Evolutionary conservation across 306 rosid genomes (phyloP).

Genomic region (Amphicarpaea edgeworthii): DNA sequence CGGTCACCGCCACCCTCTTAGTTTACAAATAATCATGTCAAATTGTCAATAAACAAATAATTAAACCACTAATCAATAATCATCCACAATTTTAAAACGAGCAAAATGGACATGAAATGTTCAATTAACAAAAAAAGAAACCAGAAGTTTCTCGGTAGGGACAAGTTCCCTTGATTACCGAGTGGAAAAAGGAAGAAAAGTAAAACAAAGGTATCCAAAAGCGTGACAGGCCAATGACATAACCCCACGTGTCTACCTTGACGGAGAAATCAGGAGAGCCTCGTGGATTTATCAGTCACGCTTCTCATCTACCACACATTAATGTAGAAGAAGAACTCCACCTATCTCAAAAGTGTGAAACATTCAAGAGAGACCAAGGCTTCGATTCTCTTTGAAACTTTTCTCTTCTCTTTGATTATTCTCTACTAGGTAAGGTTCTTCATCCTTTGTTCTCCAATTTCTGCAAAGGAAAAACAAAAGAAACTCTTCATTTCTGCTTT

Average conservation of each 20-base stretch:
- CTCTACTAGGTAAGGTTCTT: constrained; percentile 20
- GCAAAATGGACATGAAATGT: neutral
- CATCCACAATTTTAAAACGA: neutral
- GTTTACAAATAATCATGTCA: neutral
- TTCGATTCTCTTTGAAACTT: constrained; percentile 22
- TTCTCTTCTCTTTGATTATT: neutral
- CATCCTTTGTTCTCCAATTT: neutral
- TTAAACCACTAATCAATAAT: neutral
- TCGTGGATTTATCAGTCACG: constrained; percentile 22
- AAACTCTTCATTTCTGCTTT: neutral
- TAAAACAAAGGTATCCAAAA: neutral
- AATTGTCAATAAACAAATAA: neutral
- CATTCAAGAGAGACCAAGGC: constrained; percentile 24
- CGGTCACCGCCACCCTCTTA: neutral
- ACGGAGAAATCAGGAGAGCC: neutral
- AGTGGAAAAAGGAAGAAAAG: neutral
- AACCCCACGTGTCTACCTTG: constrained; percentile 39
- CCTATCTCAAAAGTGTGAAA: constrained; percentile 18
- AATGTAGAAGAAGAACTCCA: neutral
- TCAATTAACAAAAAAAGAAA: neutral
- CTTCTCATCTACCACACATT: neutral
- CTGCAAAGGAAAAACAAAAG: neutral
- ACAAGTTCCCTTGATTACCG: neutral
- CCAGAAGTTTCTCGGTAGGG: constrained; percentile 38
- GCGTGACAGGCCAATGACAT: constrained; percentile 28